Evolutionary conservation across 192 early-diverging fungal species (phyloP), one percentile per base, ranked within the genome.

Genomic region (Gaertneriomyces sp.): DNA sequence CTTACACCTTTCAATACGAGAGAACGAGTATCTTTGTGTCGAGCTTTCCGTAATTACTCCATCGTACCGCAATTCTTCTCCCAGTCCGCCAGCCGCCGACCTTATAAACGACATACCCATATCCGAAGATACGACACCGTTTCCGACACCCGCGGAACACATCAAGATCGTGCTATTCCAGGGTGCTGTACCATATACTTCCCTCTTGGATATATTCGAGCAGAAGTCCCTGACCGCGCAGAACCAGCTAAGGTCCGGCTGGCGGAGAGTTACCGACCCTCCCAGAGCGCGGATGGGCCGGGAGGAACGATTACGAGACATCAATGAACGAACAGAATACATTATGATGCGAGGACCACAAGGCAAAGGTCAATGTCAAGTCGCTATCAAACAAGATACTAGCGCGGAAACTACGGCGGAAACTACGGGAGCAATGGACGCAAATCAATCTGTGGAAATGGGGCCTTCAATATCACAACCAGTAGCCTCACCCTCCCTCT

Each of bases 321-420:
- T 33, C 25, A 52, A 65, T 60, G 85, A 88, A 19, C 87, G 90
- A 14, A 91, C 88, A 10, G 93, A 95, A 66, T 95, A 92, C 79
- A 87, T 95, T 47, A 92, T 93, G 89, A 95, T 95, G 93, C 83
- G 93, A 40, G 93, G 92, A 7, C 93, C 93, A 7, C 83, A 87
- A 16, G 90, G 90, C 14, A 93, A 90, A 73, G 92, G 91, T 10
- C 90, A 93, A 65, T 92, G 92, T 40, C 92, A 93, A 80, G 87
- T 89, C 33, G 81, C 85, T 1, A 85, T 86, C 45, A 80, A 71
- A 54, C 76, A 72, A 41, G 42, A 42, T 19, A 9, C 50, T 9
- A 11, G 20, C 8, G 66, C 44, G n/a, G 63, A 9, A 25, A 60
- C 7, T 3, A 1, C 60, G 54, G 16, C 20, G 6, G 9, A 40